Conservation (phyloP, 164 flowering plant species). For the Macadamia tetraphylla region DNA sequence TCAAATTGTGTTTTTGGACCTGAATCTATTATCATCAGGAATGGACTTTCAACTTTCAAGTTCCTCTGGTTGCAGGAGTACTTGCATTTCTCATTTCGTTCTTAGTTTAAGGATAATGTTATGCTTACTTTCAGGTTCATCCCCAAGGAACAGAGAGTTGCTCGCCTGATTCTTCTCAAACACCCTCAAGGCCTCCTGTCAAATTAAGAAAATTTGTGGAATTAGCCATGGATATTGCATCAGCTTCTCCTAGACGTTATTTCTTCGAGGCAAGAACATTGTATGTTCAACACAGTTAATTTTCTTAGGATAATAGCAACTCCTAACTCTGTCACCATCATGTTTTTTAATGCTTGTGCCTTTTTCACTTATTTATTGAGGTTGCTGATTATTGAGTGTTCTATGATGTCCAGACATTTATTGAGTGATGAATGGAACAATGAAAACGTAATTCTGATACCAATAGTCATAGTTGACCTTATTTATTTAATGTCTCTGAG, state of each 20-base stretch:
- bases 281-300: slow-evolving; percentile 13
- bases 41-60: background rate
- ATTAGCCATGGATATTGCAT: slow-evolving; percentile 86
- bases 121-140: slow-evolving; percentile 51
- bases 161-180: slow-evolving; percentile 10
- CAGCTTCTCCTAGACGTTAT: slow-evolving; percentile 94
- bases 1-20: background rate
- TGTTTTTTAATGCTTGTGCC: background rate
- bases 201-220: slow-evolving; percentile 72
- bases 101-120: background rate
- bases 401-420: background rate
- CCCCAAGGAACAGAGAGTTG: slow-evolving; percentile 25
- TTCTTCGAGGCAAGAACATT: slow-evolving; percentile 83
- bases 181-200: slow-evolving; percentile 34
- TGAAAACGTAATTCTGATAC: background rate
- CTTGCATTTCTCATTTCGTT: background rate
- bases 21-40: background rate
- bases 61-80: background rate
- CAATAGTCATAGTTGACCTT: background rate
- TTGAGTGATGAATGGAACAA: background rate
- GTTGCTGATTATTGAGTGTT: background rate
- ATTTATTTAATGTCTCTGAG: background rate
- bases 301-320: background rate
- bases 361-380: background rate
- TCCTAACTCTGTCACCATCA: background rate